Percentiles rank a stretch among this genome's conserved stretches.
These are phyloP conservation scores for Cladorrhinum samala DNA, from an alignment of 495 filamentous ascomycete species.

Conservation along the genomic window DNA sequence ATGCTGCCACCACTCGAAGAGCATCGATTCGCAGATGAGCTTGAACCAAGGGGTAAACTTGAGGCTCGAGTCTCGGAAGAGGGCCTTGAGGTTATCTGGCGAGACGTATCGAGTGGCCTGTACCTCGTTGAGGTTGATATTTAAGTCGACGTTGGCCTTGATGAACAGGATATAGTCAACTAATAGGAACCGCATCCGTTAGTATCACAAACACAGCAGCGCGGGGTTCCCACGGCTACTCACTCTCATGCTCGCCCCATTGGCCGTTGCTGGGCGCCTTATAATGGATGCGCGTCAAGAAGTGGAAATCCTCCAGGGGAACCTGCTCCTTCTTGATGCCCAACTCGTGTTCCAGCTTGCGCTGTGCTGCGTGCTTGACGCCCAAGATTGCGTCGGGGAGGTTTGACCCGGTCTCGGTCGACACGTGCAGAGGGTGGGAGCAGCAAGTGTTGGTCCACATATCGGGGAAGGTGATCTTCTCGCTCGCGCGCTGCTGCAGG, in stretches of 20 bases:
- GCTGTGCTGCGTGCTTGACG: constrained; percentile 82
- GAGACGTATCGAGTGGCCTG: constrained; percentile 77
- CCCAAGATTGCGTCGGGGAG: constrained; percentile 74
- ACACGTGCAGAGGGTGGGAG: constrained; percentile 89
- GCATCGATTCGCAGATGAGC: constrained; percentile 94
- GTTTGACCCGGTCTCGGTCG: constrained; percentile 82
- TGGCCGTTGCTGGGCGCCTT: constrained; percentile 94
- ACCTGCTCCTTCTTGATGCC: constrained; percentile 88
- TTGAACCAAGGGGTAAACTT: constrained; percentile 99
- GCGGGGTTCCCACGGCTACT: constrained; percentile 25
- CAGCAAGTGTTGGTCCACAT: constrained; percentile 99
- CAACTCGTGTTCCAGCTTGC: constrained; percentile 90
- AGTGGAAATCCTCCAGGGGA: constrained; percentile 85
- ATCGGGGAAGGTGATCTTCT: constrained; percentile 99
- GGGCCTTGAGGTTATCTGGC: constrained; percentile 70
- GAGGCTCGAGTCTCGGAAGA: constrained; percentile 73
- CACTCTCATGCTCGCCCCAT: constrained; percentile 99
- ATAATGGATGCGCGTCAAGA: constrained; percentile 96
- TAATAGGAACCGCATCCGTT: constrained; percentile 31
- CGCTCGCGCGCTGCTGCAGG: constrained; percentile 88
- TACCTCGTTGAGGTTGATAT: constrained; percentile 81
- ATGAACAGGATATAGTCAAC: constrained; percentile 99
- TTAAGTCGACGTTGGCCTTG: constrained; percentile 80
- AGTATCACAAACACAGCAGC: constrained; percentile 1
- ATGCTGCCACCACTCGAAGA: constrained; percentile 97